A percentile compares a stretch with the other conserved stretches of the same genome.
phyloP scores from a whole-genome alignment of 2,329 filamentous ascomycete species.

The Septoria linicola region DNA sequence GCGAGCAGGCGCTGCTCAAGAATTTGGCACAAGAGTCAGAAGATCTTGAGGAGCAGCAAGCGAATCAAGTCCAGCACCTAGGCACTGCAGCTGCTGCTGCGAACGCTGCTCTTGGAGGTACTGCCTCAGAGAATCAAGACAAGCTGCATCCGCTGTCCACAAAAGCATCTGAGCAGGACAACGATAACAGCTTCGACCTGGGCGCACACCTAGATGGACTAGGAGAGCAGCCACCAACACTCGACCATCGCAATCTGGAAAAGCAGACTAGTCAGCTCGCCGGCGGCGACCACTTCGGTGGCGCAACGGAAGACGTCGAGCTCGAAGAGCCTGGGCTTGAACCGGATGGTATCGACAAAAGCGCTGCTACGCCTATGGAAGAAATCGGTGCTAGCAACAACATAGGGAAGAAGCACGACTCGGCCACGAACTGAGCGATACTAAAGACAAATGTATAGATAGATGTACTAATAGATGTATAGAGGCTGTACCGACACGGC shows the following conservation, averaged over 20 bases:
- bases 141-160: conserved; percentile 13
- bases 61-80: not conserved
- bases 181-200: conserved; percentile 3
- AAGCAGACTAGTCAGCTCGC: conserved; percentile 27
- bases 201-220: conserved; percentile 14
- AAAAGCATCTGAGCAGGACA: not conserved
- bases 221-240: conserved; percentile 3
- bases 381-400: conserved; percentile 1
- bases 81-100: no score
- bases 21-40: conserved; percentile 26
- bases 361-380: not conserved
- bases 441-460: not conserved
- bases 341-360: conserved; percentile 8
- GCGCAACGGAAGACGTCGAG: conserved; percentile 28
- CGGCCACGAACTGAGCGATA: not conserved
- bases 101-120: no score
- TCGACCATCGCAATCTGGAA: conserved; percentile 2
- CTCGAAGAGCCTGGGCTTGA: conserved; percentile 27
- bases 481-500: no score
- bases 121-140: conserved; percentile 13
- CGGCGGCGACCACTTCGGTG: conserved; percentile 33
- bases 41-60: conserved; percentile 38
- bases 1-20: conserved; percentile 32
- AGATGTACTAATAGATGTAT: not conserved
- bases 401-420: not conserved